Evolutionary conservation across 2,329 filamentous ascomycete genomes (phyloP).

Genomic region (Nigrospora osmanthi): DNA sequence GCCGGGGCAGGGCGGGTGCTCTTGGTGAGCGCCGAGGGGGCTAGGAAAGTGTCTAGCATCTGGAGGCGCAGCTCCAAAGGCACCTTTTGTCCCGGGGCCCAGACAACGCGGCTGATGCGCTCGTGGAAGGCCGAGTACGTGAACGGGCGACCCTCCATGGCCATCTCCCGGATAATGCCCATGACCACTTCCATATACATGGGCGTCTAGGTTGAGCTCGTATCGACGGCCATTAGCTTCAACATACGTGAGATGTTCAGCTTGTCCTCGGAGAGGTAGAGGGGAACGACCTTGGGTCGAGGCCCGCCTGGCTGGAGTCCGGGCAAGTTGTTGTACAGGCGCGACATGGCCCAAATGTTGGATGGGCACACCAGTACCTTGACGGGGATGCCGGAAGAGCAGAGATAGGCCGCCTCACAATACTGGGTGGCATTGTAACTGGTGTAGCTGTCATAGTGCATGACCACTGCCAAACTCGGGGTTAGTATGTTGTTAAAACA

Average conservation of each 20-base stretch:
- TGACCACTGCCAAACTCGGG: conserved; percentile 25
- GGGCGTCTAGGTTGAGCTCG: conserved; percentile 24
- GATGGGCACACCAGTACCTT: conserved; percentile 38
- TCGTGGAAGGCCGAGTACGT: conserved; percentile 32
- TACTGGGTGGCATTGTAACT: conserved; percentile 8
- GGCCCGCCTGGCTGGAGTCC: conserved; percentile 1
- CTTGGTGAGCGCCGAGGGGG: conserved; percentile 10
- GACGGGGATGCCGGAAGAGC: conserved; percentile 35
- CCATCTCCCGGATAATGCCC: conserved; percentile 41
- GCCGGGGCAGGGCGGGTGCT: conserved; percentile 5
- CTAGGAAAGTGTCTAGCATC: conserved; percentile 43
- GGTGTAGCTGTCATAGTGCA: conserved; percentile 42
- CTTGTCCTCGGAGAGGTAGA: conserved; percentile 35
- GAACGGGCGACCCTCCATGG: conserved; percentile 25
- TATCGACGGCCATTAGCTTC: conserved; percentile 41
- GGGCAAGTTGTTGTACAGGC: conserved; percentile 30
- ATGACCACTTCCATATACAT: conserved; percentile 35
- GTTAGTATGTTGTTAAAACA: too few relatives aligned
- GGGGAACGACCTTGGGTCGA: conserved; percentile 30
- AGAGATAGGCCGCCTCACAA: conserved; percentile 47
- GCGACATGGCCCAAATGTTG: conserved; percentile 30
- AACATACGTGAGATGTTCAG: conserved; percentile 41
- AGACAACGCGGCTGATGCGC: conserved; percentile 19
- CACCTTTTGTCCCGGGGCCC: conserved; percentile 26
- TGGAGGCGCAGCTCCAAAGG: conserved; percentile 38